These are phyloP conservation scores for Hura crepitans DNA, from an alignment of 441 rosid genomes.

Conservation along the genomic window DNA sequence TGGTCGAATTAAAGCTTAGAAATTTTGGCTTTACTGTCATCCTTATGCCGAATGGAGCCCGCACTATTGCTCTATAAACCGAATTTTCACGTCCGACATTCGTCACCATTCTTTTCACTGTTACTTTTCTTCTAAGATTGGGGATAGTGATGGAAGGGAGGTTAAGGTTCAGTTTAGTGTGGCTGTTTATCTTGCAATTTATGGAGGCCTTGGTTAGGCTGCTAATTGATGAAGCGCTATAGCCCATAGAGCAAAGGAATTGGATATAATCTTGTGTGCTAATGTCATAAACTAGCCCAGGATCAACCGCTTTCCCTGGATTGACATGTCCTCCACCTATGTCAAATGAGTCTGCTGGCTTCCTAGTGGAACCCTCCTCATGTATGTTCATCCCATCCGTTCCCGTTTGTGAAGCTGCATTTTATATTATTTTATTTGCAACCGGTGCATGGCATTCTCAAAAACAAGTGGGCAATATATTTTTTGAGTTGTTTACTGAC, in stretches of 20 bases:
- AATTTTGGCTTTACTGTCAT: constrained; percentile 36
- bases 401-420: constrained; percentile 42
- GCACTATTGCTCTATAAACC: constrained; percentile 31
- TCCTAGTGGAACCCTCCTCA: constrained; percentile 34
- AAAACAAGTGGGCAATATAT: neutral
- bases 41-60: constrained; percentile 32
- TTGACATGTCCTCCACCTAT: constrained; percentile 52
- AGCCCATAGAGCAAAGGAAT: constrained; percentile 43
- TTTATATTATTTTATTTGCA: neutral
- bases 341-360: constrained; percentile 47
- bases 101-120: constrained; percentile 39
- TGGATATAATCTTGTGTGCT: constrained; percentile 32
- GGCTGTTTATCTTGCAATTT: constrained; percentile 33
- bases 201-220: constrained; percentile 14
- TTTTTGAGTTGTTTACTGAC: constrained; percentile 11
- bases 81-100: constrained; percentile 38
- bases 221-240: constrained; percentile 25
- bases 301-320: constrained; percentile 43
- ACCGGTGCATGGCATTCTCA: no score
- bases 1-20: constrained; percentile 31
- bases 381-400: constrained; percentile 35
- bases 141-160: constrained; percentile 55
- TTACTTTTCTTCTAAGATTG: constrained; percentile 30
- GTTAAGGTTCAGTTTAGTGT: constrained; percentile 37
- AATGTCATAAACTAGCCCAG: constrained; percentile 52